Percentiles rank a stretch among this genome's conserved stretches.
Conservation (phyloP, 441 rosid species). For the Populus hybrid region DNA sequence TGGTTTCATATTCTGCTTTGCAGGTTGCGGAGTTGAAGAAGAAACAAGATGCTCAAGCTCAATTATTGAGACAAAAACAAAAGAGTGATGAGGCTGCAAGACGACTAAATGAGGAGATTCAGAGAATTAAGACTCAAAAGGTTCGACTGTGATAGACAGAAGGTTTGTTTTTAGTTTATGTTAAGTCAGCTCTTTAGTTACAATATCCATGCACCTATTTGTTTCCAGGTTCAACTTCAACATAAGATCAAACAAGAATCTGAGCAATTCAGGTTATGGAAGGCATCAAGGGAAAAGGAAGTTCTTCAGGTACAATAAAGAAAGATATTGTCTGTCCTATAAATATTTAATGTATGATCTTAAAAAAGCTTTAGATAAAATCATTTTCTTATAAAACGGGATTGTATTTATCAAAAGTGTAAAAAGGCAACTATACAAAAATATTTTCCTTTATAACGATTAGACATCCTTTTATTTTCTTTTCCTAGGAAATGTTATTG, state of each 20-base stretch:
- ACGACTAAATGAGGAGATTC: slow-evolving; percentile 88
- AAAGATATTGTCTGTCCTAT: not conserved
- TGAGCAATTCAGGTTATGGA: slow-evolving; percentile 91
- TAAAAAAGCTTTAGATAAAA: too few species aligned
- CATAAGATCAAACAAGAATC: slow-evolving; percentile 98
- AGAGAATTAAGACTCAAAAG: slow-evolving; percentile 87
- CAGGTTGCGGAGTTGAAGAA: slow-evolving; percentile 87
- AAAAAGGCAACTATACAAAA: too few species aligned
- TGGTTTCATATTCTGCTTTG: slow-evolving; percentile 11
- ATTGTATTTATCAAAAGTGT: too few species aligned
- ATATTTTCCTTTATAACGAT: too few species aligned
- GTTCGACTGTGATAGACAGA: slow-evolving; percentile 27
- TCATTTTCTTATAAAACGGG: too few species aligned
- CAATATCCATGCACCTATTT: slow-evolving; percentile 12
- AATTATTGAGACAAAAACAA: slow-evolving; percentile 90
- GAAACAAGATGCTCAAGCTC: slow-evolving; percentile 98
- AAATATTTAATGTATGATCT: too few species aligned
- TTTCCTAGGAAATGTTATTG: too few species aligned
- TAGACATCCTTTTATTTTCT: too few species aligned
- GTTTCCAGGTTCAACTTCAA: slow-evolving; percentile 78
- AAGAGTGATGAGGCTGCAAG: slow-evolving; percentile 90
- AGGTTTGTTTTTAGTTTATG: slow-evolving; percentile 5
- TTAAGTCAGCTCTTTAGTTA: too few species aligned
- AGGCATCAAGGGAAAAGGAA: slow-evolving; percentile 90
- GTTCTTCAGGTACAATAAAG: slow-evolving; percentile 77